Percentiles rank a stretch among this genome's conserved stretches.
Conservation (phyloP, 2,329 filamentous ascomycete species). For the Proliferodiscus dingleyae region DNA sequence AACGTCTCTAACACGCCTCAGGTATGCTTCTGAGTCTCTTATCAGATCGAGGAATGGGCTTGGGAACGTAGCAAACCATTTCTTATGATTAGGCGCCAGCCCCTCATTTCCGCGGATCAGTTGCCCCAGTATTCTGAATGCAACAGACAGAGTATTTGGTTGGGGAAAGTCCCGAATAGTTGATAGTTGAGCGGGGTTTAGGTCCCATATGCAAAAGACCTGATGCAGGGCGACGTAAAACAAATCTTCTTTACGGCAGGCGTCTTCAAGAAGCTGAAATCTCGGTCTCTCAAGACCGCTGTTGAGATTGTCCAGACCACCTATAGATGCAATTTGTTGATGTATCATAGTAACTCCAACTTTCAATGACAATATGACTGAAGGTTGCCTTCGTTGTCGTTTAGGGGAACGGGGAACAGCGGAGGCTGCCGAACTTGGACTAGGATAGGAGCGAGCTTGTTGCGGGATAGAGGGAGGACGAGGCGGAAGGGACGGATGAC, state of each 20-base stretch:
- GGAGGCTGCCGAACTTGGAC: not conserved
- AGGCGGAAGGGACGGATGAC: no score
- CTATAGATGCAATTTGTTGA: conserved; percentile 20
- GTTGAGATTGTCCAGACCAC: conserved; percentile 24
- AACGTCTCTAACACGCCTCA: conserved; percentile 33
- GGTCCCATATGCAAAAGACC: conserved; percentile 53
- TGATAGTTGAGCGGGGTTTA: conserved; percentile 23
- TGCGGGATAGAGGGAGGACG: conserved; percentile 1
- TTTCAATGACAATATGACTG: conserved; percentile 21
- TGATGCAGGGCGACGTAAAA: conserved; percentile 65
- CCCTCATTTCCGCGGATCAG: conserved; percentile 42
- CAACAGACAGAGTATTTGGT: conserved; percentile 21
- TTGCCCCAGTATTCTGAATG: conserved; percentile 35
- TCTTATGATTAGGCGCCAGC: conserved; percentile 36
- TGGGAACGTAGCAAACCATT: conserved; percentile 47
- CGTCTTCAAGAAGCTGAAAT: conserved; percentile 50
- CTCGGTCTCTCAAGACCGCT: conserved; percentile 41
- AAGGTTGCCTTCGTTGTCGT: conserved; percentile 13
- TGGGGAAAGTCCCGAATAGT: conserved; percentile 32
- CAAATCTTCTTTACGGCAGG: conserved; percentile 50
- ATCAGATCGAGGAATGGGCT: conserved; percentile 27
- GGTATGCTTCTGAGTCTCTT: conserved; percentile 32
- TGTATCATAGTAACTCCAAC: conserved; percentile 22
- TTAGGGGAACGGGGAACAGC: conserved; percentile 7
- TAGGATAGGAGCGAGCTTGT: conserved; percentile 4